A percentile compares a stretch with the other conserved stretches of the same genome.
Evolutionary conservation across 2,329 filamentous ascomycete species (phyloP).

Genomic region (Fusarium euwallaceae): DNA sequence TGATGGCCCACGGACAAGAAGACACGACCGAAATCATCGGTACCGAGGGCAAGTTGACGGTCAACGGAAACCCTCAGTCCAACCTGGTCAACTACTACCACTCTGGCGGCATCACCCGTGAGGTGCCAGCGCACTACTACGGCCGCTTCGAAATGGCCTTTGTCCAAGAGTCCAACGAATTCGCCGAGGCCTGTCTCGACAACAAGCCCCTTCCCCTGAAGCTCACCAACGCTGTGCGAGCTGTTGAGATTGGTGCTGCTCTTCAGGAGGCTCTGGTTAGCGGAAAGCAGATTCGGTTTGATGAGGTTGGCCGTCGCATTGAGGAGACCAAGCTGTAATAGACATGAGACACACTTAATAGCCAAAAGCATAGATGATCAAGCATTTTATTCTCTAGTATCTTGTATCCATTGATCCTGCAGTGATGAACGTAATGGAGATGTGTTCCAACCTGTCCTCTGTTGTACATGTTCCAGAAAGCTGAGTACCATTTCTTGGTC

Average conservation of each 20-base stretch:
- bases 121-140: constrained; percentile 25
- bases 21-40: constrained; percentile 77
- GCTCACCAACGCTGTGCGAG: constrained; percentile 16
- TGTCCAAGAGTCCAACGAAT: constrained; percentile 25
- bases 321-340: constrained; percentile 25
- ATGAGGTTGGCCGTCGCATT: constrained; percentile 28
- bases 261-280: constrained; percentile 25
- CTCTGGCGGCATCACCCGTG: constrained; percentile 11
- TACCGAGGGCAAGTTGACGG: constrained; percentile 72
- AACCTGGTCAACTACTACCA: constrained; percentile 30
- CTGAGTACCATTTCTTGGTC: constrained; percentile 29
- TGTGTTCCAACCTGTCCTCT: constrained; percentile 33
- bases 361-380: neutral
- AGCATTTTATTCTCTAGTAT: constrained; percentile 7
- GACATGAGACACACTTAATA: neutral
- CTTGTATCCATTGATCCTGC: constrained; percentile 27
- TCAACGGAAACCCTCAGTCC: constrained; percentile 59
- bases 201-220: constrained; percentile 48
- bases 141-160: constrained; percentile 29
- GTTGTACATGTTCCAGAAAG: constrained; percentile 29
- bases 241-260: constrained; percentile 24
- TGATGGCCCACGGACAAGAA: constrained; percentile 78
- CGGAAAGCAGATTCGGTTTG: constrained; percentile 28
- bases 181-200: constrained; percentile 20
- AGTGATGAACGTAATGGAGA: constrained; percentile 19